A percentile compares a stretch with the other conserved stretches of the same genome.
Conservation (phyloP, 495 filamentous ascomycete genomes). For the Annulohypoxylon nitens region DNA sequence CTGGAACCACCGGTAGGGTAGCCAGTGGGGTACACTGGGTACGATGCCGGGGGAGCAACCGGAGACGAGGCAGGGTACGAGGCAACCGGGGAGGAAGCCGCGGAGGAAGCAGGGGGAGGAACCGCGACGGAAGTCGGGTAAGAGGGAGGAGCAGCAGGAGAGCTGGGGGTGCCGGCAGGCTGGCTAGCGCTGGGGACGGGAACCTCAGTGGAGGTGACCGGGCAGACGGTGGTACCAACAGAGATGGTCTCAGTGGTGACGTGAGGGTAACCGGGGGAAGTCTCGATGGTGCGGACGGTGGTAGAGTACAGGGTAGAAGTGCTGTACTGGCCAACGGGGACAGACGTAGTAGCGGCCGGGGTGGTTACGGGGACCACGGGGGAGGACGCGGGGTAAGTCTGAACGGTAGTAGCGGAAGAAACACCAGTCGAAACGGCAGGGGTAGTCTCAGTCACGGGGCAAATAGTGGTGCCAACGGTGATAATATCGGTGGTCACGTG, state of each 20-base stretch:
- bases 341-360: background rate
- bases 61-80: background rate
- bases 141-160: background rate
- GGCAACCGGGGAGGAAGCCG: background rate
- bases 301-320: background rate
- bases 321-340: background rate
- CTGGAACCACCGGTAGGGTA: background rate
- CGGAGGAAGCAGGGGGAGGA: background rate
- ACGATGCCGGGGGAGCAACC: slow-evolving; percentile 1
- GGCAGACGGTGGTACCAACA: slow-evolving; percentile 1
- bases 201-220: background rate
- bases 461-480: slow-evolving; percentile 36
- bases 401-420: background rate
- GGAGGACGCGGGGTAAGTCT: background rate
- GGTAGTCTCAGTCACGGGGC: slow-evolving; percentile 26
- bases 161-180: background rate
- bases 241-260: slow-evolving; percentile 5
- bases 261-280: background rate
- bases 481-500: slow-evolving; percentile 30
- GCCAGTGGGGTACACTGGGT: slow-evolving; percentile 10
- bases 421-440: slow-evolving; percentile 6
- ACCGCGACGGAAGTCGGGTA: background rate
- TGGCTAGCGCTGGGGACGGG: background rate
- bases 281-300: background rate
- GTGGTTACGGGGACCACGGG: background rate